A percentile compares a stretch with the other conserved stretches of the same genome.
Conservation (phyloP, 805 yeast species). For the Candida krabiensis region DNA sequence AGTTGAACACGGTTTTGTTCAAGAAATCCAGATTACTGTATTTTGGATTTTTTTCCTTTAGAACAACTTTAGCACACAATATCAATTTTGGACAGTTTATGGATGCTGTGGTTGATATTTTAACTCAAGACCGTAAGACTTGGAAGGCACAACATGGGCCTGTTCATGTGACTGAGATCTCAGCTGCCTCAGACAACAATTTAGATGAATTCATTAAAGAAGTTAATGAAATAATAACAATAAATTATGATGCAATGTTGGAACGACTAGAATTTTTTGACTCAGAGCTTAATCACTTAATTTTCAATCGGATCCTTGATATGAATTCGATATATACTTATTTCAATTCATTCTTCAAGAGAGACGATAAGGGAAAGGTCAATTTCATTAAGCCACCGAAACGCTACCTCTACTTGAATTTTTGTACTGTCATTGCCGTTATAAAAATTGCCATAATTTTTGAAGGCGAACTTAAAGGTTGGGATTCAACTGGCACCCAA, state of each 20-base stretch:
- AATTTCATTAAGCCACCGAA: constrained; percentile 10
- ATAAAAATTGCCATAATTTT: constrained; percentile 9
- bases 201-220: constrained; percentile 7
- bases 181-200: constrained; percentile 2
- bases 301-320: constrained; percentile 15
- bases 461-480: background rate
- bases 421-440: constrained; percentile 19
- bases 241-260: constrained; percentile 19
- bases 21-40: constrained; percentile 14
- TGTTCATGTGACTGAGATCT: background rate
- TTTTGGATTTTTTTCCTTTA: constrained; percentile 14
- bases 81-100: constrained; percentile 1
- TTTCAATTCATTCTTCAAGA: constrained; percentile 13
- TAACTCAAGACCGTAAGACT: constrained; percentile 11
- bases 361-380: constrained; percentile 6
- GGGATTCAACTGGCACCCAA: background rate
- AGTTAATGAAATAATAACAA: constrained; percentile 8
- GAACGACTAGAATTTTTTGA: constrained; percentile 23
- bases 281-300: constrained; percentile 11
- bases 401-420: constrained; percentile 9
- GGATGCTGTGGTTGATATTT: background rate
- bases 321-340: constrained; percentile 4
- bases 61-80: constrained; percentile 10
- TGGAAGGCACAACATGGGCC: constrained; percentile 16
- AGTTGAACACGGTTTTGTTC: constrained; percentile 8